Evolutionary conservation across 257 asterid genomes (phyloP).

Genomic region (Fraxinus quadrangulata): DNA sequence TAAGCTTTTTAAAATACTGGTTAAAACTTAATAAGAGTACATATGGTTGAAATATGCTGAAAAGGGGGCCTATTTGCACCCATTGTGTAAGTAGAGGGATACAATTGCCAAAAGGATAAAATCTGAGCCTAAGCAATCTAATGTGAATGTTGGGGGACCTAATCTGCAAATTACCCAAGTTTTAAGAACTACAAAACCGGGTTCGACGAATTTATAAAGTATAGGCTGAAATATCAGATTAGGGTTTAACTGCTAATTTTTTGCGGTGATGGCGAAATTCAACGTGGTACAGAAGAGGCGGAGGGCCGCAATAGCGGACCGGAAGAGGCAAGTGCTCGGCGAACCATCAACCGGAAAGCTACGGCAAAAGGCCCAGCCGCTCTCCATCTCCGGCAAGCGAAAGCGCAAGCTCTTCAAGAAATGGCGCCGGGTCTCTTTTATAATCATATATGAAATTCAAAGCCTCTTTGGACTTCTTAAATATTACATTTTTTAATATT

Average conservation of each 20-base stretch:
- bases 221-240: not conserved
- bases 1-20: too few relatives aligned
- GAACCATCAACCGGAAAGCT: conserved; percentile 61
- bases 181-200: not conserved
- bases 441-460: not conserved
- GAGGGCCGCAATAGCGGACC: conserved; percentile 52
- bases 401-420: conserved; percentile 74
- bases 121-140: not conserved
- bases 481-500: not conserved
- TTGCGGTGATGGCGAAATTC: conserved; percentile 59
- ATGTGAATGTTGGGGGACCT: not conserved
- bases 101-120: too few relatives aligned
- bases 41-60: too few relatives aligned
- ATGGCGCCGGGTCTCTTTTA: conserved; percentile 70
- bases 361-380: conserved; percentile 49
- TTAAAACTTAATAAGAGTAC: too few relatives aligned
- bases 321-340: conserved; percentile 61
- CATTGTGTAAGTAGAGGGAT: not conserved
- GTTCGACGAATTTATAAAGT: not conserved
- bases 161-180: not conserved
- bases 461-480: not conserved
- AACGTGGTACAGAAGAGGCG: conserved; percentile 75
- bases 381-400: conserved; percentile 84
- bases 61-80: too few relatives aligned
- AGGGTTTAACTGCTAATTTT: not conserved